Evolutionary conservation across 1,284 basidiomycete genomes (phyloP).

Genomic region (Dichomitus squalens): DNA sequence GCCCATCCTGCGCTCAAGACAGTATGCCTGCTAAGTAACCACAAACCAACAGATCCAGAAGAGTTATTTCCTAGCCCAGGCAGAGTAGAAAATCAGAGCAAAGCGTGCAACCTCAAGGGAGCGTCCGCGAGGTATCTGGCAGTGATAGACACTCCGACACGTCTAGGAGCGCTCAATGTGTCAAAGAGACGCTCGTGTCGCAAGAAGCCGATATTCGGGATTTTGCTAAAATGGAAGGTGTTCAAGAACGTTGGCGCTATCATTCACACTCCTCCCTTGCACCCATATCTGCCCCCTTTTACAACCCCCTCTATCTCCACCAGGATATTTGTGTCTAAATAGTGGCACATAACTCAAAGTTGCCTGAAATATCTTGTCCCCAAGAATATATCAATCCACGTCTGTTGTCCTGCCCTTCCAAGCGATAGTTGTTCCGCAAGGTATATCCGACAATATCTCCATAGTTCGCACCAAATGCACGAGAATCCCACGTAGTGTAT

Average conservation of each 20-base stretch:
- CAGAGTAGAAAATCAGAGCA: neutral
- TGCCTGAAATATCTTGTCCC: too few relatives aligned
- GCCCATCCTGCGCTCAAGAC: constrained; percentile 53
- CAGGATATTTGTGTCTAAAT: neutral
- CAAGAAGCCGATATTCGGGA: neutral
- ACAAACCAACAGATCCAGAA: neutral
- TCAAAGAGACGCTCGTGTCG: constrained; percentile 2
- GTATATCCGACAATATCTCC: constrained; percentile 11
- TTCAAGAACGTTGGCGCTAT: constrained; percentile 6
- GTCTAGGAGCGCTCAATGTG: neutral
- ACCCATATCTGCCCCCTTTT: neutral
- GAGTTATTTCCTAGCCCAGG: too few relatives aligned
- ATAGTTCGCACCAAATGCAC: neutral
- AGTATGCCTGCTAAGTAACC: neutral
- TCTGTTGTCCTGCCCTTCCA: neutral
- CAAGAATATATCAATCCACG: neutral
- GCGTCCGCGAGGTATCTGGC: too few relatives aligned
- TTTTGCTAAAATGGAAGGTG: constrained; percentile 10
- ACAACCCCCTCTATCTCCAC: neutral
- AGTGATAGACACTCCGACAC: neutral
- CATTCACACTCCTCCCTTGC: neutral
- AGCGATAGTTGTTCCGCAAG: constrained; percentile 2
- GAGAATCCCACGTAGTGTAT: neutral
- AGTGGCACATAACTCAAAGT: too few relatives aligned
- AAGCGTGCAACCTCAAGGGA: too few relatives aligned